These are phyloP conservation scores for Paraphoma chrysanthemicola DNA, from an alignment of 2,329 filamentous ascomycete species.

Conservation along the genomic window DNA sequence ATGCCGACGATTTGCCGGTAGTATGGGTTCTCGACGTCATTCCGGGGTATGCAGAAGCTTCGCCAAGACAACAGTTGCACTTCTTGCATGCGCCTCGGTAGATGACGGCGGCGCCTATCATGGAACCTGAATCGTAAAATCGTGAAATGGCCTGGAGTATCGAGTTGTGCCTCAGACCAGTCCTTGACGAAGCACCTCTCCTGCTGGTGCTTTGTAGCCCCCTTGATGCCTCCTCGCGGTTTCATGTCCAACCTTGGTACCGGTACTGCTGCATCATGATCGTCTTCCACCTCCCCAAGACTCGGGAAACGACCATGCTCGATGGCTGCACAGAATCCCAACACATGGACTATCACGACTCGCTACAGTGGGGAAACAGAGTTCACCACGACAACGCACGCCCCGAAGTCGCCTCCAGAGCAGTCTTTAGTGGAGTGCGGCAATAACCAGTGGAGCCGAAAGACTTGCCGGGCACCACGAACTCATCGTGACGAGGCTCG, in stretches of 20 bases:
- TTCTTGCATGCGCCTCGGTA: slow-evolving; percentile 22
- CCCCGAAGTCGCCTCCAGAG: not conserved
- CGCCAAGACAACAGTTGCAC: slow-evolving; percentile 27
- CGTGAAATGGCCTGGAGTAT: no score
- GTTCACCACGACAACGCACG: slow-evolving; percentile 9
- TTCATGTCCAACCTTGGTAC: not conserved
- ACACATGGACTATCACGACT: not conserved
- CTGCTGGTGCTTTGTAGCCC: not conserved
- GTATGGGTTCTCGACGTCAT: slow-evolving; percentile 22
- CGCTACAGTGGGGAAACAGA: slow-evolving; percentile 5
- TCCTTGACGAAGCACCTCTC: no score
- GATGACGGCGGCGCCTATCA: slow-evolving; percentile 11
- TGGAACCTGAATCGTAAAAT: not conserved
- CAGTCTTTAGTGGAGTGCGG: slow-evolving; percentile 5
- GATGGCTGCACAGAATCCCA: not conserved
- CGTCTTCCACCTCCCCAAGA: not conserved
- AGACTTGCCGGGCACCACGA: slow-evolving; percentile 1
- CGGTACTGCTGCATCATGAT: not conserved
- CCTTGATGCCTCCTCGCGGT: not conserved
- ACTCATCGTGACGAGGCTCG: slow-evolving; percentile 15
- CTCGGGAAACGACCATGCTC: not conserved
- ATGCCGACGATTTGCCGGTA: slow-evolving; percentile 33
- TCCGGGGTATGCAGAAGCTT: slow-evolving; percentile 15
- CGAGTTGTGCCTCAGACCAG: no score
- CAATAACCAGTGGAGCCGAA: not conserved